A percentile compares a stretch with the other conserved stretches of the same genome.
These are phyloP conservation scores for Neltuma alba DNA, from an alignment of 306 rosid genomes.

Conservation along the genomic window DNA sequence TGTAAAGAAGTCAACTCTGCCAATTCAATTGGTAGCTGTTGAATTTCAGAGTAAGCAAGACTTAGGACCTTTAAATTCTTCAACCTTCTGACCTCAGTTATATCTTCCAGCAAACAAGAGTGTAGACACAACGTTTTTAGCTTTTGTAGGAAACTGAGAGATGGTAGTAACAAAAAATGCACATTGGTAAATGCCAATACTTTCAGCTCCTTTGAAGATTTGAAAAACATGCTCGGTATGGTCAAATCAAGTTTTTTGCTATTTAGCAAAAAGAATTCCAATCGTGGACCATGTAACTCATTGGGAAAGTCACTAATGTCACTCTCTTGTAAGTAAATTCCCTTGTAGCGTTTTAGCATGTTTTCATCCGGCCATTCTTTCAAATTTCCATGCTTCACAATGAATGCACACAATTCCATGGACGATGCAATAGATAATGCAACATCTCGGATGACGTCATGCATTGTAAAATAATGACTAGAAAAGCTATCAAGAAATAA, in stretches of 20 bases:
- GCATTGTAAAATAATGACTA: not conserved
- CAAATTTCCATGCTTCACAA: not conserved
- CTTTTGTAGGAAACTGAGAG: not conserved
- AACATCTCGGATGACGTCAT: not conserved
- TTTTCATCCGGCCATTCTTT: not conserved
- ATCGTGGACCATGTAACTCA: not conserved
- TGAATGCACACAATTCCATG: not conserved
- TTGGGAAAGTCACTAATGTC: not conserved
- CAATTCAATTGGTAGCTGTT: not conserved
- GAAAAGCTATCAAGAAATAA: not conserved
- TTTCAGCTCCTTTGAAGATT: not conserved
- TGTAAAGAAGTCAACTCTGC: not conserved
- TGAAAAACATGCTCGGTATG: not conserved
- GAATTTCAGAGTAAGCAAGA: not conserved
- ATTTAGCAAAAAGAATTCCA: not conserved
- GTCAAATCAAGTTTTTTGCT: not conserved
- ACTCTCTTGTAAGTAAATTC: not conserved
- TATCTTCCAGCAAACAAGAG: not conserved
- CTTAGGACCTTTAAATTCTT: not conserved
- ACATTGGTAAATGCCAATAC: not conserved
- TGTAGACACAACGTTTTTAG: not conserved
- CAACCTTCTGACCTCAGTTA: not conserved
- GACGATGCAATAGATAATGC: not conserved
- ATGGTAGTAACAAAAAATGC: not conserved
- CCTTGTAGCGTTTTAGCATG: not conserved